Evolutionary conservation across 116 monocot genomes (phyloP).

Genomic region (Phalaenopsis hybrid): DNA sequence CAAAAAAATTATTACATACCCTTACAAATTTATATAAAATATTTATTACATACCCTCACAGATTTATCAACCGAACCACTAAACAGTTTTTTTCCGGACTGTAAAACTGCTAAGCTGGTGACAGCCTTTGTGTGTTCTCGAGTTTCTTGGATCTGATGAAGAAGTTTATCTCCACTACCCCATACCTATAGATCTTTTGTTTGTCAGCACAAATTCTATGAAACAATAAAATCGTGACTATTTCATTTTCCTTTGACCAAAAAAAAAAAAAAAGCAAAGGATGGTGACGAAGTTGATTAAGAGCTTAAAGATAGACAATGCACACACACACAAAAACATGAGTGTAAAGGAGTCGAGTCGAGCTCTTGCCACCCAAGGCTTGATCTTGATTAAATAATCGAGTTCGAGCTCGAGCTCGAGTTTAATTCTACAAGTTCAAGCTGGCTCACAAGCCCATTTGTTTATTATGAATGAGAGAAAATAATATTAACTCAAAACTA

Average conservation of each 20-base stretch:
- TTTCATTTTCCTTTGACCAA: not conserved
- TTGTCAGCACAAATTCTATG: slow-evolving; percentile 4
- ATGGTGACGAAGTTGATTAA: not conserved
- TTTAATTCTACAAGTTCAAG: too few species aligned
- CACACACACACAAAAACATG: too few species aligned
- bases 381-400: too few species aligned
- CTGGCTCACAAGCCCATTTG: too few species aligned
- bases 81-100: slow-evolving; percentile 31
- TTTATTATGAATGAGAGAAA: too few species aligned
- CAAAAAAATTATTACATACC: slow-evolving; percentile 11
- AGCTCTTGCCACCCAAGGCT: too few species aligned
- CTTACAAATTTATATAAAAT: slow-evolving; percentile 24
- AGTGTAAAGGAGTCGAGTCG: too few species aligned
- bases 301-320: not conserved
- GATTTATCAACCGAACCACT: slow-evolving; percentile 45
- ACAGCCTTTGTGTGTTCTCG: slow-evolving; percentile 50
- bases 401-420: too few species aligned
- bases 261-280: not conserved
- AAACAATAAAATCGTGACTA: not conserved
- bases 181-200: slow-evolving; percentile 23
- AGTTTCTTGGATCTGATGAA: slow-evolving; percentile 34
- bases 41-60: slow-evolving; percentile 19
- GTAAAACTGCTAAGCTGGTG: slow-evolving; percentile 35
- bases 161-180: slow-evolving; percentile 31
- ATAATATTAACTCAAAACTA: too few species aligned